These are phyloP conservation scores for Santalum album DNA, from an alignment of 164 flowering plant species.

Conservation along the genomic window DNA sequence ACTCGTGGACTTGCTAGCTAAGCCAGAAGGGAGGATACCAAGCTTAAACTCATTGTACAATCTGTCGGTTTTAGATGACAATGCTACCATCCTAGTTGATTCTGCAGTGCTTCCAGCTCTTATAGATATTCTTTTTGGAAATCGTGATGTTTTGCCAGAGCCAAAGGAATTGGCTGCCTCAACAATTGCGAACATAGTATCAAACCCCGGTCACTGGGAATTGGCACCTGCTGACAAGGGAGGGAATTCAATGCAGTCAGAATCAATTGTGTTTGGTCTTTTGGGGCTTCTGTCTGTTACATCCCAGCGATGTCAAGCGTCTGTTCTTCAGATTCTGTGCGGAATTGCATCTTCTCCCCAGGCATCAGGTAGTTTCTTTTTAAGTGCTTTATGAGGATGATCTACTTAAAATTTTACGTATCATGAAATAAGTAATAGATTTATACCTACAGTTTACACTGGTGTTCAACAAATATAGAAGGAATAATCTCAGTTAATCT, in stretches of 20 bases:
- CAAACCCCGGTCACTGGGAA: constrained; percentile 55
- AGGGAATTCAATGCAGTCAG: constrained; percentile 44
- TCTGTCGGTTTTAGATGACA: constrained; percentile 46
- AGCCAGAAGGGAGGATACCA: constrained; percentile 28
- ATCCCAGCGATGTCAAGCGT: constrained; percentile 33
- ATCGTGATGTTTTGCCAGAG: constrained; percentile 3
- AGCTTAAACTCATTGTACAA: constrained; percentile 48
- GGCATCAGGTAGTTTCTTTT: constrained; percentile 37
- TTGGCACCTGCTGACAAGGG: constrained; percentile 32
- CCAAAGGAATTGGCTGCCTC: constrained; percentile 14
- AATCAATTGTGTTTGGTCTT: constrained; percentile 25
- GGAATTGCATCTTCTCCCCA: constrained; percentile 58
- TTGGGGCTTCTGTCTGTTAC: constrained; percentile 26
- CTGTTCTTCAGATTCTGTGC: constrained; percentile 37
- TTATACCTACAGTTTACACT: too few species aligned
- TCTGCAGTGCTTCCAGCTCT: constrained; percentile 38
- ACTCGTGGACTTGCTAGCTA: constrained; percentile 38
- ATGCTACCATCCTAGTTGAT: constrained; percentile 50
- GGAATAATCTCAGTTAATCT: too few species aligned
- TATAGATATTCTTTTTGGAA: constrained; percentile 27
- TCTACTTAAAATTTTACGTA: background rate
- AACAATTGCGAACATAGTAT: constrained; percentile 15
- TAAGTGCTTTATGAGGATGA: background rate
- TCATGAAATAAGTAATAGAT: too few species aligned
- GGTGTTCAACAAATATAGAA: too few species aligned